Evolutionary conservation across 2,329 filamentous ascomycete genomes (phyloP).

Genomic region (Zalaria sp.): DNA sequence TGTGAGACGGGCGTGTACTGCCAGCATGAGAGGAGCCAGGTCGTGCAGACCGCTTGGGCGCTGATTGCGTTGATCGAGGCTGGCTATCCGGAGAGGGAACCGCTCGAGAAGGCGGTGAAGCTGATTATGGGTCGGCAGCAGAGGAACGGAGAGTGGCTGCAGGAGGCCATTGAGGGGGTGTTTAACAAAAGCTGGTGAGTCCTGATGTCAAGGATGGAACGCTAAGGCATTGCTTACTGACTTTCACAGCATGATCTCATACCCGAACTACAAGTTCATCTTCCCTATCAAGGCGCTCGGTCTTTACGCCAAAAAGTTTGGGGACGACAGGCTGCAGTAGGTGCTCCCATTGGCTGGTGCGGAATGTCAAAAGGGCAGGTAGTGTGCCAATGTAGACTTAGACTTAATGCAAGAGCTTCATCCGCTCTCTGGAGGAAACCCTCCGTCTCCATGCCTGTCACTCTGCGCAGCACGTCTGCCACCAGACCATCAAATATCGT

Average conservation of each 20-base stretch:
- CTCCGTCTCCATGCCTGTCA: too few species aligned
- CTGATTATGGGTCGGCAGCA: conserved; percentile 79
- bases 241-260: conserved; percentile 72
- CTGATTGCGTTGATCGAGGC: conserved; percentile 67
- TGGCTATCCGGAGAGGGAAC: conserved; percentile 59
- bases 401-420: too few species aligned
- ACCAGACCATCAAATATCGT: too few species aligned
- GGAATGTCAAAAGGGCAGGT: too few species aligned
- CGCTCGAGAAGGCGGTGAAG: conserved; percentile 58
- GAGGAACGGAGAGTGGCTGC: conserved; percentile 81
- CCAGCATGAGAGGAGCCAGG: conserved; percentile 68
- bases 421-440: too few species aligned
- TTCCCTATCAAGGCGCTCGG: conserved; percentile 91
- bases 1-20: conserved; percentile 65
- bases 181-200: conserved; percentile 92
- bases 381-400: too few species aligned
- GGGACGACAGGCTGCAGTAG: conserved; percentile 42
- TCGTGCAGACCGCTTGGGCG: conserved; percentile 92
- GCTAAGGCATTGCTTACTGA: conserved; percentile 1
- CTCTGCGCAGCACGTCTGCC: too few species aligned
- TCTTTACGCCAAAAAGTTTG: conserved; percentile 65
- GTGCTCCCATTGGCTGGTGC: too few species aligned
- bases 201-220: not conserved
- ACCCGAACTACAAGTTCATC: conserved; percentile 97
- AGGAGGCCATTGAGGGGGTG: conserved; percentile 92